A percentile compares a stretch with the other conserved stretches of the same genome.
These are phyloP conservation scores for Gynostemma pentaphyllum DNA, from an alignment of 306 rosid genomes.

Conservation along the genomic window DNA sequence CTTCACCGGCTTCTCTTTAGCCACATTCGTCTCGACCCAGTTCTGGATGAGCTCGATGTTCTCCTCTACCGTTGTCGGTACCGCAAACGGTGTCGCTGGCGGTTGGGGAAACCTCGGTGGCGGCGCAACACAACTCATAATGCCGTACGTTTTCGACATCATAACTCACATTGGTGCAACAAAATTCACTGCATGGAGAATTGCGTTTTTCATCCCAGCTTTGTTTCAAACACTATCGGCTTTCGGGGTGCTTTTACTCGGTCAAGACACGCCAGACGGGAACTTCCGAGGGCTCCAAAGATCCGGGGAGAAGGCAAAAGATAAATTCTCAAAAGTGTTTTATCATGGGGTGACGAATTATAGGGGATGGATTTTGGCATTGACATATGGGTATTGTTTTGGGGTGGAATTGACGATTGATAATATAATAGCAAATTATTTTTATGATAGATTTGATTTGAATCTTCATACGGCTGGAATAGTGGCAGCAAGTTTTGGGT, in stretches of 20 bases:
- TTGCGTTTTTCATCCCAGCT: conserved; percentile 68
- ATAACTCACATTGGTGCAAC: conserved; percentile 36
- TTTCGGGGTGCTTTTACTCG: conserved; percentile 33
- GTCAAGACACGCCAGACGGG: conserved; percentile 76
- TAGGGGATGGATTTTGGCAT: conserved; percentile 76
- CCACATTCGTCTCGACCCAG: conserved; percentile 81
- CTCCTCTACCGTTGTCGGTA: conserved; percentile 52
- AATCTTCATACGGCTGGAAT: conserved; percentile 65
- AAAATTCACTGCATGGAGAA: conserved; percentile 73
- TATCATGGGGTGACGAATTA: conserved; percentile 44
- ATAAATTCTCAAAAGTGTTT: conserved; percentile 38
- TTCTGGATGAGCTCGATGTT: conserved; percentile 99
- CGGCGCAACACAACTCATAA: conserved; percentile 79
- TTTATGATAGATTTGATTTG: conserved; percentile 59
- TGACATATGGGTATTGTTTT: conserved; percentile 79
- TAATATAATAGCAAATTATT: conserved; percentile 73
- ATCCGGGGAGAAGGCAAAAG: conserved; percentile 52
- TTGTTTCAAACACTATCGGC: conserved; percentile 60
- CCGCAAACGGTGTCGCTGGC: conserved; percentile 61
- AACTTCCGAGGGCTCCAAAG: conserved; percentile 39
- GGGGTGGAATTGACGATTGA: conserved; percentile 78
- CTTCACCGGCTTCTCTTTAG: conserved; percentile 78
- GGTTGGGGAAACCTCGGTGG: conserved; percentile 95
- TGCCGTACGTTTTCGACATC: conserved; percentile 61
- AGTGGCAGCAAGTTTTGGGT: conserved; percentile 66